Evolutionary conservation across 208 protist genomes (phyloP), one percentile per base, ranked within the genome.

Genomic region (Histomonas meleagridis): DNA sequence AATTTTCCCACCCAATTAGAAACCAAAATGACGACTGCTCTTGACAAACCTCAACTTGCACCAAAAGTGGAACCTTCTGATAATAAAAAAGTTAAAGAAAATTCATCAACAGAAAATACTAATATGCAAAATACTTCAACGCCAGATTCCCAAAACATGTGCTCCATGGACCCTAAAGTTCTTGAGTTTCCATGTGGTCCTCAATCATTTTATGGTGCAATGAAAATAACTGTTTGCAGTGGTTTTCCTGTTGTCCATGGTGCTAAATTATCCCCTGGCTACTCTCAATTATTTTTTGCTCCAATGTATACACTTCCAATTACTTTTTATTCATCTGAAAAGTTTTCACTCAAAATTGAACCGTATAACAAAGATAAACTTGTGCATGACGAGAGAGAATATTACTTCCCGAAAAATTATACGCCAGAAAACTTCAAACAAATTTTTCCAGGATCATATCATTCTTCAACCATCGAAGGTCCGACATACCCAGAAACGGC

Each of bases 131-230:
- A n/a, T n/a, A n/a, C n/a, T n/a, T n/a, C n/a, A n/a, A n/a, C n/a
- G n/a, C n/a, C n/a, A n/a, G n/a, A n/a, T n/a, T n/a, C n/a, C n/a
- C n/a, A n/a, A n/a, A n/a, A n/a, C n/a, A n/a, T n/a, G n/a, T n/a
- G n/a, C n/a, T n/a, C n/a, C n/a, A n/a, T n/a, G n/a, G n/a, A n/a
- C n/a, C n/a, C n/a, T n/a, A n/a, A n/a, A n/a, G n/a, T n/a, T n/a
- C n/a, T n/a, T n/a, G n/a, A 86, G 51, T 55, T 86, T 55, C n/a
- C 32, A 38, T 16, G 46, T 21, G 76, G 76, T 38, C 32, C 46
- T 12, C 76, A 86, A 38, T 55, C 46, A 38, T 86, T 86, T 86
- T 86, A 86, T 86, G 76, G 76, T 38, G 38, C 38, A 26, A 86
- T 86, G 76, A 48, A 86, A 38, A 57, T 86, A 4, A 57, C 43